Evolutionary conservation across 768 basidiomycete species (phyloP), one percentile per base, ranked within the genome.

Genomic region (Rhodotorula toruloides): DNA sequence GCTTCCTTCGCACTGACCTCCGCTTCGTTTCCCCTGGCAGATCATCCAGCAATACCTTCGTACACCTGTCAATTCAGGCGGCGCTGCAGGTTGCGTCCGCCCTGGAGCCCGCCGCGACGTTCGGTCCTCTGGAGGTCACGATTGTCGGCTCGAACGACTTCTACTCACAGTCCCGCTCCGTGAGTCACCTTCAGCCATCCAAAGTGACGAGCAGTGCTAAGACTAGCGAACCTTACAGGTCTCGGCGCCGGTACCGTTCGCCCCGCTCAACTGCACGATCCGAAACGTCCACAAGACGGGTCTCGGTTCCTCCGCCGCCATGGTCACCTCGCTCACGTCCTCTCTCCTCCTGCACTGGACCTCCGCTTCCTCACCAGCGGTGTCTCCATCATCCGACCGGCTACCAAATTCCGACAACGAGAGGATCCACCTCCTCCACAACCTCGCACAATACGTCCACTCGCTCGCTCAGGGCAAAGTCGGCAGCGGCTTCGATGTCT

Each of bases 391-490:
- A 19, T 55, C n/a, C 14, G 22, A 29, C 37, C 65, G 49, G n/a
- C n/a, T 53, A 3, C 50, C 59, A 5, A 44, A 34, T 14, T 48
- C 48, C 79, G 78, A 72, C 78, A 81, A 32, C 84, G 83, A 29
- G 80, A 84, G 65, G 78, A 79, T 65, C 78, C 68, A 74, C 19
- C 71, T 96, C 25, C 87, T 90, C 0, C 96, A 99, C 78, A 97
- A 96, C 76, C 83, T 90, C 48, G 87, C 96, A 8, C 96, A 99
- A 76, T 96, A 87, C 76, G 84, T 91, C 12, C 96, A 99, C 77
- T 97, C 92, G 75, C 81, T 92, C 43, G 96, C 94, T 0, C 96
- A 99, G 79, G 96, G 96, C 46, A 99, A 99, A 79, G 87, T 99
- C 22, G 96, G 96, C 37, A 91, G 89, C 74, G 96, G 96, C 11